Evolutionary conservation across 805 yeast genomes (phyloP).

Genomic region (Hanseniaspora occidentalis): DNA sequence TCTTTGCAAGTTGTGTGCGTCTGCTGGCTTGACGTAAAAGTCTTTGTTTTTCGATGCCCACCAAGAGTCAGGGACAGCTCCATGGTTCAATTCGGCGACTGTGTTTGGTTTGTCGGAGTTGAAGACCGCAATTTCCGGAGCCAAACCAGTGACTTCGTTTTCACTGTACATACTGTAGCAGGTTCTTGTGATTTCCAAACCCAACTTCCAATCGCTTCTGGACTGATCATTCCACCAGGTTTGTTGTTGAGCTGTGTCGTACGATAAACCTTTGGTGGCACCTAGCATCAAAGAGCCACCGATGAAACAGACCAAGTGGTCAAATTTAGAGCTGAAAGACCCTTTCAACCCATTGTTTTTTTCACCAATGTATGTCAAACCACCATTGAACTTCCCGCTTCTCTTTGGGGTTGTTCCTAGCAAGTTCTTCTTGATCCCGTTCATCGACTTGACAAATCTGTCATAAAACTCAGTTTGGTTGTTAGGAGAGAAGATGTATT

Average conservation of each 20-base stretch:
- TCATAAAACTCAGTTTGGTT: constrained; percentile 39
- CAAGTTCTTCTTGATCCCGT: constrained; percentile 62
- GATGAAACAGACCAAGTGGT: constrained; percentile 82
- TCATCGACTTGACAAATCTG: constrained; percentile 66
- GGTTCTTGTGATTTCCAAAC: constrained; percentile 61
- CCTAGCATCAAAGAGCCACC: constrained; percentile 86
- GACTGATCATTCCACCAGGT: constrained; percentile 45
- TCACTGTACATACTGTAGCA: constrained; percentile 79
- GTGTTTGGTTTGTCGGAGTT: constrained; percentile 32
- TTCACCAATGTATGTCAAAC: constrained; percentile 66
- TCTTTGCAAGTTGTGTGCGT: constrained; percentile 76
- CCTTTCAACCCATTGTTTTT: constrained; percentile 55
- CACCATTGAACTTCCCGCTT: constrained; percentile 9
- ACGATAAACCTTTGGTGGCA: constrained; percentile 65
- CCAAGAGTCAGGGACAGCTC: constrained; percentile 7
- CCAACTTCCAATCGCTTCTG: constrained; percentile 56
- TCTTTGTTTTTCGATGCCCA: constrained; percentile 33
- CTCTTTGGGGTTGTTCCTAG: constrained; percentile 47
- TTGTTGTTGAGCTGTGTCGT: constrained; percentile 37
- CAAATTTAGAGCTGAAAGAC: constrained; percentile 62
- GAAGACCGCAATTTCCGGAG: constrained; percentile 85
- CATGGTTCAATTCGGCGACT: constrained; percentile 9
- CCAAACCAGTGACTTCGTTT: constrained; percentile 56
- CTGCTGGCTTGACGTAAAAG: constrained; percentile 56
- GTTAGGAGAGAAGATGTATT: constrained; percentile 63